phyloP scores from a whole-genome alignment of 768 basidiomycete species.

The Pholiota molesta region DNA sequence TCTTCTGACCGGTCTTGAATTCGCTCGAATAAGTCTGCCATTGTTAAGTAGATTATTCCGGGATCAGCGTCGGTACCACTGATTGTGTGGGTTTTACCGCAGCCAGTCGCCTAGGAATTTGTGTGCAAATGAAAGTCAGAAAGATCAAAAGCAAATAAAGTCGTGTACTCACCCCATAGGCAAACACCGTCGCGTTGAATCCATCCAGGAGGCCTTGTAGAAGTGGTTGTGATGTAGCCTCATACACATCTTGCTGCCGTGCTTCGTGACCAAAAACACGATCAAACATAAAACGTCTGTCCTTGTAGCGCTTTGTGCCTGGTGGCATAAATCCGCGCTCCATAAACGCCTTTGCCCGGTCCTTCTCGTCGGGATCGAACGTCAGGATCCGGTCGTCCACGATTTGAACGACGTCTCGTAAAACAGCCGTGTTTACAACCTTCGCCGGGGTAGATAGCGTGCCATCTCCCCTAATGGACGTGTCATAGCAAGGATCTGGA shows the following conservation, averaged over 20 bases:
- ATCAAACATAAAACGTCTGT: conserved; percentile 97
- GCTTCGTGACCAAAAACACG: conserved; percentile 84
- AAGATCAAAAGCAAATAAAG: not conserved
- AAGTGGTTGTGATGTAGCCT: conserved; percentile 82
- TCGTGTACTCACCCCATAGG: conserved; percentile 81
- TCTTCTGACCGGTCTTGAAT: conserved; percentile 89
- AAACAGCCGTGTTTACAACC: conserved; percentile 54
- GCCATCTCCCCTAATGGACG: conserved; percentile 81
- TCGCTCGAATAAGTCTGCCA: conserved; percentile 94
- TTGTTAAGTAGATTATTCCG: conserved; percentile 94
- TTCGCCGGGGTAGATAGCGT: conserved; percentile 71
- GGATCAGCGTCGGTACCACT: conserved; percentile 88
- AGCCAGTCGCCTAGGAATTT: conserved; percentile 89
- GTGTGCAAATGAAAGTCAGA: not conserved
- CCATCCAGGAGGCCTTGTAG: conserved; percentile 88
- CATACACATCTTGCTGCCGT: conserved; percentile 86
- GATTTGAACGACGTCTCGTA: conserved; percentile 83
- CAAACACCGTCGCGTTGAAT: conserved; percentile 97
- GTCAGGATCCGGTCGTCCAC: conserved; percentile 94
- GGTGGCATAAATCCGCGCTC: conserved; percentile 86
- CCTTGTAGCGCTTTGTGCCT: conserved; percentile 93
- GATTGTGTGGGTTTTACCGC: conserved; percentile 99
- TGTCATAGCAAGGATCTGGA: conserved; percentile 73
- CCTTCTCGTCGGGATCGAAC: conserved; percentile 94
- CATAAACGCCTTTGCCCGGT: conserved; percentile 76